phyloP scores from a whole-genome alignment of 345 rosid genomes.

The Geranium brycei region DNA sequence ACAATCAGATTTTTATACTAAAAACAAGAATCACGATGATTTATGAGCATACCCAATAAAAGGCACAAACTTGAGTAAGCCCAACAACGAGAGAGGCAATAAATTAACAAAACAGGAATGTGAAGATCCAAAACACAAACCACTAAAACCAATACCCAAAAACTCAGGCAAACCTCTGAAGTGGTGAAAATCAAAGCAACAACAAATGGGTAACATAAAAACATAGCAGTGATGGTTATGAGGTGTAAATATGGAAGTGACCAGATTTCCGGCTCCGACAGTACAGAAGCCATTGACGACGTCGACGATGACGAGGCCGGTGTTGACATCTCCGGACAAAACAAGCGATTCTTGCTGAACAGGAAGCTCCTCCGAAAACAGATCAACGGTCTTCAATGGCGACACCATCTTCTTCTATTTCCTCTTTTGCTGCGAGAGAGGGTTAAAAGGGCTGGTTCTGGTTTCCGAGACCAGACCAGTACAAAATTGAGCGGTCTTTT shows the following conservation, averaged over 20 bases:
- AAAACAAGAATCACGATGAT: too few species aligned
- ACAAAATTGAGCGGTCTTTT: too few species aligned
- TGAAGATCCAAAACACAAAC: not conserved
- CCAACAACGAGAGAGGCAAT: too few species aligned
- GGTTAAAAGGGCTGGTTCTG: not conserved
- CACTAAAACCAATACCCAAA: not conserved
- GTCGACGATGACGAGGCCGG: conserved; percentile 79
- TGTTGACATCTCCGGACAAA: conserved; percentile 32
- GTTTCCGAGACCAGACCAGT: too few species aligned
- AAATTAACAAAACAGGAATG: too few species aligned
- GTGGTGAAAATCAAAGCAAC: too few species aligned
- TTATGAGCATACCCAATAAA: too few species aligned
- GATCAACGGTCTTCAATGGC: conserved; percentile 15
- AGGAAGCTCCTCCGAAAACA: conserved; percentile 48
- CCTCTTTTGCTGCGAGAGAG: not conserved
- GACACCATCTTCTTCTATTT: conserved; percentile 14
- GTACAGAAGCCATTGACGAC: conserved; percentile 79
- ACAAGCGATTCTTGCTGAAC: conserved; percentile 34
- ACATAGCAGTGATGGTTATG: not conserved
- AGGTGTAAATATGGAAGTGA: conserved; percentile 7
- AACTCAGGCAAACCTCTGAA: not conserved
- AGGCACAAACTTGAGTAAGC: too few species aligned
- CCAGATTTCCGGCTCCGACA: conserved; percentile 76
- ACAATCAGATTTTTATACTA: too few species aligned
- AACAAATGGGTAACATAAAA: not conserved